Evolutionary conservation across 2,329 filamentous ascomycete species (phyloP), one percentile per base, ranked within the genome.

Genomic region (Coleophoma cylindrospora): DNA sequence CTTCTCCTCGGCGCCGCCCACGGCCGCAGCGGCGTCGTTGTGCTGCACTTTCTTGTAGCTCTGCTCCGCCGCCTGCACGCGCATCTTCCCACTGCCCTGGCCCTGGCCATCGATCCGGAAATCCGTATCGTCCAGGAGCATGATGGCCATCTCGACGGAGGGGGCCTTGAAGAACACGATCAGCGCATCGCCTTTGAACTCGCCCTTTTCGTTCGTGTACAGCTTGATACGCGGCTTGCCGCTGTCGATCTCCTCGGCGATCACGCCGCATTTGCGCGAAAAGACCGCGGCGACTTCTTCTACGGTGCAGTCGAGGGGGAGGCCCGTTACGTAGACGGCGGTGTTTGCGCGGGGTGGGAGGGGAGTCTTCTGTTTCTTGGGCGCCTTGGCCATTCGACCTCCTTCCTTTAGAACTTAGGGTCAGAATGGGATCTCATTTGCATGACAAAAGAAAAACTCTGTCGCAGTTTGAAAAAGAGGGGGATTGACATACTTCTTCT

Each of bases 111-210:
- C 27, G 52, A 87, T 75, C 51, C 92, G 80, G 62, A 97, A 94
- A 58, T 91, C 83, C 4, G 86, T 87, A 61, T 91, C 89, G 66
- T 95, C 89, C 12, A 90, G 76, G 61, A 94, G 76, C 72, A 85
- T 83, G 57, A 92, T 87, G 41, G 89, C 89, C 72, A 91, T 86
- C 40, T 87, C 75, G 51, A 99, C 92, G n/a, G 89, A 95, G 64
- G 95, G 91, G 0, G 91, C 87, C 60, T 94, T 89, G 78, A 96
- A 96, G 71, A 95, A 99, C 34, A 97, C 89, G 49, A 99, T 76
- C 33, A 99, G 77, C 2, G 89, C 91, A 65, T 97, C 91, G 53
- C 94, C 94, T 66, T 96, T 97, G 76, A 96, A 95, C 14, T 83
- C 80, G 17, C 91, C 94, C 1, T 84, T 71, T 1, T 87, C 82